Evolutionary conservation across 805 yeast genomes (phyloP).

Genomic region (Saccharomycopsis olivae): DNA sequence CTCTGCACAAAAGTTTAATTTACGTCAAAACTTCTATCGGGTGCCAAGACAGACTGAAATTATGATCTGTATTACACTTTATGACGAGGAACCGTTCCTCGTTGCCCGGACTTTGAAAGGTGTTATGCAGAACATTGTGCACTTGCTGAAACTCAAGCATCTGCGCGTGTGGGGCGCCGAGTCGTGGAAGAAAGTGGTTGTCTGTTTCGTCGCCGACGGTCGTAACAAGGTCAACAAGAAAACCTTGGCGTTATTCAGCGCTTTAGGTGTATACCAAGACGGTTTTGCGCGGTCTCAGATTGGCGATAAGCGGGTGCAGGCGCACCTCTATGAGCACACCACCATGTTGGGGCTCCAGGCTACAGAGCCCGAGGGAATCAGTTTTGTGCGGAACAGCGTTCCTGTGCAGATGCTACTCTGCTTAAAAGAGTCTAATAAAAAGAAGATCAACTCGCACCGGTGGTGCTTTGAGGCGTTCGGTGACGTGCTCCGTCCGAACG

Average conservation of each 20-base stretch:
- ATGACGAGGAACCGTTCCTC: conserved; percentile 77
- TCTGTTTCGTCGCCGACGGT: conserved; percentile 86
- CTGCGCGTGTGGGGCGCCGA: conserved; percentile 53
- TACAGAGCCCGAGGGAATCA: conserved; percentile 37
- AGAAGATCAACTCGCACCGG: conserved; percentile 89
- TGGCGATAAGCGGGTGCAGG: conserved; percentile 66
- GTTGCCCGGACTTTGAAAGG: conserved; percentile 84
- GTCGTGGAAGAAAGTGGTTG: conserved; percentile 90
- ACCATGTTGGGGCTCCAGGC: conserved; percentile 65
- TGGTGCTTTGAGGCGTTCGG: conserved; percentile 96
- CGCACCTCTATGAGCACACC: conserved; percentile 90
- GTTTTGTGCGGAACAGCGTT: conserved; percentile 53
- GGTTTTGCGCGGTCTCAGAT: conserved; percentile 91
- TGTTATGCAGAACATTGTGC: conserved; percentile 75
- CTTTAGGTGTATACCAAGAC: conserved; percentile 87
- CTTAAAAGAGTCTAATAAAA: conserved; percentile 77
- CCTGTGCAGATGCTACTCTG: conserved; percentile 90
- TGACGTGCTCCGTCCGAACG: conserved; percentile 68
- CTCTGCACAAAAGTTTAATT: conserved; percentile 49
- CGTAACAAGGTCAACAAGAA: conserved; percentile 73
- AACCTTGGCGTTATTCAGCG: conserved; percentile 69
- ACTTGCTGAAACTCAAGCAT: conserved; percentile 54
- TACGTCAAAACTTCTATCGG: conserved; percentile 71
- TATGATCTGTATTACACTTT: conserved; percentile 79
- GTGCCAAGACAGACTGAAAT: conserved; percentile 79